Percentiles rank a stretch among this genome's conserved stretches.
phyloP scores from a whole-genome alignment of 78 protist species.

The Dictyostelium brefeldianum region DNA sequence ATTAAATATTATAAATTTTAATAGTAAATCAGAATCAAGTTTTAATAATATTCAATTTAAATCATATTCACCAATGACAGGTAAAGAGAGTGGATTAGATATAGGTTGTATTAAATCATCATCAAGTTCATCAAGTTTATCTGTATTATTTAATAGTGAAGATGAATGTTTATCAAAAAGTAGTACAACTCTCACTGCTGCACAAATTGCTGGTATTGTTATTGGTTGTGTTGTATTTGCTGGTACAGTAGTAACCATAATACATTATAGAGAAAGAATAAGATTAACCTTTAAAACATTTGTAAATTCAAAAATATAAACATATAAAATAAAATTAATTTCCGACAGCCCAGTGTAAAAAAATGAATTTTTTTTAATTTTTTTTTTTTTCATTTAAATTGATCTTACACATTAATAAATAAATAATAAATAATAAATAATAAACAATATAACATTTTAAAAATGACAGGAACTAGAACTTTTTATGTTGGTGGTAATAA shows the following conservation, averaged over 20 bases:
- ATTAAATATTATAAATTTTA: neutral
- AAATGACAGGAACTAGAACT: conserved; percentile 45
- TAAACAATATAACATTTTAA: neutral
- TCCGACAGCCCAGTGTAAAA: neutral
- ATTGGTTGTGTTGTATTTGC: neutral
- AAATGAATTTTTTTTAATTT: neutral
- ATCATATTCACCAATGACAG: neutral
- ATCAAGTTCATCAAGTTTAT: neutral
- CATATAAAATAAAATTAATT: neutral
- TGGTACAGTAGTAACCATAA: neutral
- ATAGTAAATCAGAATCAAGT: neutral
- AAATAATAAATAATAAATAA: neutral
- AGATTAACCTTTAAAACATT: neutral
- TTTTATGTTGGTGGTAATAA: conserved; percentile 87
- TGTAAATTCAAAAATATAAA: neutral
- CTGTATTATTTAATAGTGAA: neutral
- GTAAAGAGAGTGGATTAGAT: neutral
- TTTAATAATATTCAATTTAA: conserved; percentile 1
- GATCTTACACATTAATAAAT: neutral
- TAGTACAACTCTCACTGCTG: neutral
- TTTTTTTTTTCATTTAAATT: neutral
- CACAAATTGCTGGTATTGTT: neutral
- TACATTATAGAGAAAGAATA: neutral
- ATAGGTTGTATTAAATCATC: neutral
- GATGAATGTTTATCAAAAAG: neutral